phyloP scores from a whole-genome alignment of 176 grass and related monocot genomes.

The Ampelocalamus luodianensis region DNA sequence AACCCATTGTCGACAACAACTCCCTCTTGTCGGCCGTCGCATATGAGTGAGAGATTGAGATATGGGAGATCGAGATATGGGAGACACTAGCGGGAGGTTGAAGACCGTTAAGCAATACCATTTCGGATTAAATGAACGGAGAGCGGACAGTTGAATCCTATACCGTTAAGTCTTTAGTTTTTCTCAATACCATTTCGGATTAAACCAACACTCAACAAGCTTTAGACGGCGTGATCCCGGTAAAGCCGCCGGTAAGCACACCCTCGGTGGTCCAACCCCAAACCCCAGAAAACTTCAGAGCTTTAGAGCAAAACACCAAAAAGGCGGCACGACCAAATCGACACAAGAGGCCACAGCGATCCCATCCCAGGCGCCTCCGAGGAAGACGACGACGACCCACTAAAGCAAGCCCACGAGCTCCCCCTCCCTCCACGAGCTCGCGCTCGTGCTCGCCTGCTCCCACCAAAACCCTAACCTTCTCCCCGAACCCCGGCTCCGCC shows the following conservation, averaged over 20 bases:
- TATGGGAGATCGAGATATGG: too few species aligned
- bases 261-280: slow-evolving; percentile 31
- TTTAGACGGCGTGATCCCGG: slow-evolving; percentile 3
- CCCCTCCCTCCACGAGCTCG: slow-evolving; percentile 29
- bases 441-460: slow-evolving; percentile 20
- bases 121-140: too few species aligned
- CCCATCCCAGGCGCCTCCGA: slow-evolving; percentile 20
- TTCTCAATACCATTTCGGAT: too few species aligned
- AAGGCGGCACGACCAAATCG: slow-evolving; percentile 52
- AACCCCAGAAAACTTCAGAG: slow-evolving; percentile 41
- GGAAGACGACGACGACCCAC: slow-evolving; percentile 60
- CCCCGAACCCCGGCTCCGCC: neutral
- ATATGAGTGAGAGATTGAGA: too few species aligned
- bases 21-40: too few species aligned
- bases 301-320: slow-evolving; percentile 46
- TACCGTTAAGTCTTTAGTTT: too few species aligned
- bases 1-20: too few species aligned
- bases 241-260: slow-evolving; percentile 39
- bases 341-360: slow-evolving; percentile 29
- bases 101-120: too few species aligned
- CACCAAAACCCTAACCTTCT: slow-evolving; percentile 57
- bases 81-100: too few species aligned
- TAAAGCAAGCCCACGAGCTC: slow-evolving; percentile 54
- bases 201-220: too few species aligned
- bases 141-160: too few species aligned